Percentiles rank a stretch among this genome's conserved stretches.
phyloP scores from a whole-genome alignment of 768 basidiomycete species.

The Trametes villosa region DNA sequence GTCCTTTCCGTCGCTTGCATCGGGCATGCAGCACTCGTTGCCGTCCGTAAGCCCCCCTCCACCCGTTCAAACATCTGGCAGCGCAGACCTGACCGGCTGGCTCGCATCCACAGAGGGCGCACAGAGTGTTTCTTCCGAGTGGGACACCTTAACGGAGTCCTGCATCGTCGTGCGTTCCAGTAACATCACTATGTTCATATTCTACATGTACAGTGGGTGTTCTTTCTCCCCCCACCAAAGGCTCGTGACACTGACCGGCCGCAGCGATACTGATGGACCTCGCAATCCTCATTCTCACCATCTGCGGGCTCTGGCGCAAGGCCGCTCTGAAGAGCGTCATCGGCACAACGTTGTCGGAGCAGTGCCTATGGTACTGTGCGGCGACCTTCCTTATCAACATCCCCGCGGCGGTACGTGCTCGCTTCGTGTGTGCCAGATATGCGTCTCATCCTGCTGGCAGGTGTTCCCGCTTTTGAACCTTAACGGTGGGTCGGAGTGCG shows the following conservation, averaged over 20 bases:
- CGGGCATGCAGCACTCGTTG: constrained; percentile 11
- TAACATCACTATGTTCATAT: constrained; percentile 15
- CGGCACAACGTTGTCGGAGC: constrained; percentile 14
- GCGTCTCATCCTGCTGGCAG: not conserved
- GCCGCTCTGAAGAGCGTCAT: constrained; percentile 12
- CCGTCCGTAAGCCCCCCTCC: constrained; percentile 6
- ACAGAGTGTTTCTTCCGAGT: constrained; percentile 5
- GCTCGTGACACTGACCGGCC: not conserved
- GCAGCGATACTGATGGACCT: constrained; percentile 17
- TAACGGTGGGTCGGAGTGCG: not conserved
- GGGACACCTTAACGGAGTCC: not conserved
- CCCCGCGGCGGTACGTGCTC: constrained; percentile 9
- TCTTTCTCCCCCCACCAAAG: no score
- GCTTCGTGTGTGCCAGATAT: not conserved
- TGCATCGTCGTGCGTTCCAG: constrained; percentile 8
- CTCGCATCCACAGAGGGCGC: not conserved
- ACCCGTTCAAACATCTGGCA: not conserved
- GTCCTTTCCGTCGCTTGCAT: not conserved
- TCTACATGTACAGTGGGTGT: constrained; percentile 21
- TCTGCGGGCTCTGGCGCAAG: constrained; percentile 13
- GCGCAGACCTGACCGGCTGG: not conserved
- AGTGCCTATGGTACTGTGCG: constrained; percentile 18
- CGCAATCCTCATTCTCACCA: constrained; percentile 10
- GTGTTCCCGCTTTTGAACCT: constrained; percentile 12
- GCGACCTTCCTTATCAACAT: constrained; percentile 18